phyloP scores from a whole-genome alignment of 2,329 filamentous ascomycete genomes.

The Alternaria brassicicola region DNA sequence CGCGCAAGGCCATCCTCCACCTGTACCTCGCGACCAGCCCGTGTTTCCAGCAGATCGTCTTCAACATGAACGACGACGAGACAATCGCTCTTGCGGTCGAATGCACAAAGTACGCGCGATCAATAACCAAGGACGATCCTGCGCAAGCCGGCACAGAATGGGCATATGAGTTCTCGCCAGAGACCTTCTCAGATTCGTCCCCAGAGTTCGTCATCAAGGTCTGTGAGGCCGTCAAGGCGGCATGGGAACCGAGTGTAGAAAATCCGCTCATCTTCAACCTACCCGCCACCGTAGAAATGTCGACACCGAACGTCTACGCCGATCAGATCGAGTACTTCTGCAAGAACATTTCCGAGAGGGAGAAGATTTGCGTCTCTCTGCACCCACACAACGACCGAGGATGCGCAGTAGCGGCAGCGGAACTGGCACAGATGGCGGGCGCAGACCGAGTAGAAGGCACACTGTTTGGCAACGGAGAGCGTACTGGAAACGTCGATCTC shows the following conservation, averaged over 20 bases:
- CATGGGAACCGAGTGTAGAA: slow-evolving; percentile 82
- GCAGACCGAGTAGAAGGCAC: slow-evolving; percentile 94
- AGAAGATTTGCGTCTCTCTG: slow-evolving; percentile 86
- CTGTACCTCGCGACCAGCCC: slow-evolving; percentile 96
- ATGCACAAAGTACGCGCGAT: slow-evolving; percentile 84
- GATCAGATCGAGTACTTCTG: slow-evolving; percentile 98
- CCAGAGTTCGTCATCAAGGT: slow-evolving; percentile 82
- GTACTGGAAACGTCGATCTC: slow-evolving; percentile 93
- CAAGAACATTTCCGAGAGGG: slow-evolving; percentile 78
- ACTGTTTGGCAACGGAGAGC: slow-evolving; percentile 91
- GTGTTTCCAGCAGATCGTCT: slow-evolving; percentile 91
- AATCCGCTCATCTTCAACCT: slow-evolving; percentile 95
- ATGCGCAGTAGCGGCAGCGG: slow-evolving; percentile 85
- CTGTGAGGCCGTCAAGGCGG: slow-evolving; percentile 91
- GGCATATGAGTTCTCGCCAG: slow-evolving; percentile 83
- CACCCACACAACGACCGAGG: slow-evolving; percentile 96
- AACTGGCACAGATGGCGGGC: slow-evolving; percentile 94
- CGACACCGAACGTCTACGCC: slow-evolving; percentile 93
- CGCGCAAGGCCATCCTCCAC: slow-evolving; percentile 93
- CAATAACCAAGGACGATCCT: slow-evolving; percentile 83
- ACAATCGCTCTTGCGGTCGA: slow-evolving; percentile 80
- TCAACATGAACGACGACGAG: slow-evolving; percentile 83
- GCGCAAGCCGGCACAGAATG: slow-evolving; percentile 65
- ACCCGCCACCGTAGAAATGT: slow-evolving; percentile 92
- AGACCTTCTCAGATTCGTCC: slow-evolving; percentile 88